Evolutionary conservation across 2,329 filamentous ascomycete genomes (phyloP), one percentile per base, ranked within the genome.

Genomic region (Trichoderma hamatum): DNA sequence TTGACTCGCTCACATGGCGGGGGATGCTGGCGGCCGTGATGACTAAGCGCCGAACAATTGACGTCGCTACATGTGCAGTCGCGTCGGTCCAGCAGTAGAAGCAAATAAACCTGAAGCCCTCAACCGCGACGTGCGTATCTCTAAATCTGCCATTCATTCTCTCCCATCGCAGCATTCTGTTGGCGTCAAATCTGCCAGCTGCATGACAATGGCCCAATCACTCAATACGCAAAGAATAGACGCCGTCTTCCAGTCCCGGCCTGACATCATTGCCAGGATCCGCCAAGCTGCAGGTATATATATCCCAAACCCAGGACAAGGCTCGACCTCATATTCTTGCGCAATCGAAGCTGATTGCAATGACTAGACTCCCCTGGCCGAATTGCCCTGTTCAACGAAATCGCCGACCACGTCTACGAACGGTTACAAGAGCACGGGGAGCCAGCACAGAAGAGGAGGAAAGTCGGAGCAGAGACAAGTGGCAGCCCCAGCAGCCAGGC

Each of bases 221-320:
- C 83, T 89, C 52, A 85, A 88, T 73, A 77, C 76, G 69, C 78
- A 86, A 75, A 83, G 80, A 74, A 79, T 89, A 67, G 79, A 78
- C 70, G 78, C 81, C 68, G 82, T 88, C 72, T 89, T 90, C 75
- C 78, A 84, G 68, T 81, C 84, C 49, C 82, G 86, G 60, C 85
- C 86, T 7, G 86, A 89, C 71, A 85, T 89, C 69, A 74, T 89
- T 21, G 76, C 83, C 14, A 82, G 81, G 68, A 88, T 90, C 73
- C 78, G 83, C 70, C 78, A 80, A 72, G 84, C 84, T 70, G 85
- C 86, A 30, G 85, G 86, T 88, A 80, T 71, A 80, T 70, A 80
- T 72, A 67, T 60, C 46, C 28, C 60, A 34, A 46, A 9, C 13
- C 34, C 28, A 34, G 9, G 14, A 11, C 24, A 16, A 3, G 34